These are phyloP conservation scores for Yarrowia divulgata DNA, from an alignment of 805 yeast species.

Conservation along the genomic window DNA sequence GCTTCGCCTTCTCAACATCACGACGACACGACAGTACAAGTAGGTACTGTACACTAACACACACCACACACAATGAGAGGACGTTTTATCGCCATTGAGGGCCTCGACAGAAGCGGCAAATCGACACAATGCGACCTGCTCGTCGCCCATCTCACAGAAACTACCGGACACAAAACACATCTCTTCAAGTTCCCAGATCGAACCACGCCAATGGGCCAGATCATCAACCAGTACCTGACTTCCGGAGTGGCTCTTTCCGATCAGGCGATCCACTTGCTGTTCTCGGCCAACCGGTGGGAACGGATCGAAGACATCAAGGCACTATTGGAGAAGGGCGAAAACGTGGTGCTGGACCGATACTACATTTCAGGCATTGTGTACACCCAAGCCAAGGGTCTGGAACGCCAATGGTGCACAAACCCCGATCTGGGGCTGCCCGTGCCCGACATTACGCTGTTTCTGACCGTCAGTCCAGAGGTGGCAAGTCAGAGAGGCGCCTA, in stretches of 20 bases:
- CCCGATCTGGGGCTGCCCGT: conserved; percentile 86
- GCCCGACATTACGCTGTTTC: conserved; percentile 84
- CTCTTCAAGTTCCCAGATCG: conserved; percentile 88
- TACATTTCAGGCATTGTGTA: conserved; percentile 94
- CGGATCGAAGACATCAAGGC: conserved; percentile 57
- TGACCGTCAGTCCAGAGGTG: conserved; percentile 63
- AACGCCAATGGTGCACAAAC: conserved; percentile 74
- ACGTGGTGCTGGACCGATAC: conserved; percentile 82
- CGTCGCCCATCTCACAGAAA: conserved; percentile 45
- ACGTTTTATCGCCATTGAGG: conserved; percentile 81
- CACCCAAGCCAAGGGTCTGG: conserved; percentile 73
- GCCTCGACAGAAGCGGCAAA: conserved; percentile 94
- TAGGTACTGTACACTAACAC: no score
- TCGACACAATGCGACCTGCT: conserved; percentile 74
- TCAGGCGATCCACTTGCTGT: conserved; percentile 83
- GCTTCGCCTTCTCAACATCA: not conserved
- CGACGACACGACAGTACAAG: no score
- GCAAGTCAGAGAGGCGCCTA: conserved; percentile 70
- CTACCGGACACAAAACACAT: conserved; percentile 49
- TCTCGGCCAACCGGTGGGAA: conserved; percentile 97
- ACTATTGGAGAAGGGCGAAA: conserved; percentile 59
- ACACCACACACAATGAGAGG: conserved; percentile 58
- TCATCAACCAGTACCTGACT: conserved; percentile 76
- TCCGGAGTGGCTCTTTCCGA: conserved; percentile 63
- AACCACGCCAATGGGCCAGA: conserved; percentile 76